Conservation (phyloP, 805 yeast genomes). For the Saturnispora besseyi region DNA sequence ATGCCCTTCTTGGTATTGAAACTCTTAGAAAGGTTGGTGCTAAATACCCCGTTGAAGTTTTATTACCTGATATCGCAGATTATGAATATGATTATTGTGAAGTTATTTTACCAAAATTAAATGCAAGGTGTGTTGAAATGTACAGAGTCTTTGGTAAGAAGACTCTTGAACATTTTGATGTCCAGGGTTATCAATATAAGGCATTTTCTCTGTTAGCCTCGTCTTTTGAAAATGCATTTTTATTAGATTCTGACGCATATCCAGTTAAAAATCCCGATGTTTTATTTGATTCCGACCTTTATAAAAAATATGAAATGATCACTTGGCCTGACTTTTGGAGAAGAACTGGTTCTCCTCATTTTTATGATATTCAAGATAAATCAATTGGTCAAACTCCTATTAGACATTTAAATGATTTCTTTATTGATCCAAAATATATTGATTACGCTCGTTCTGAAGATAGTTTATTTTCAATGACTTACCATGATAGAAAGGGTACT, state of each 20-base stretch:
- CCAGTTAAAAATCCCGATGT: slow-evolving; percentile 59
- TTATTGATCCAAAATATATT: slow-evolving; percentile 24
- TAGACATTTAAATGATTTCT: slow-evolving; percentile 26
- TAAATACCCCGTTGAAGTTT: slow-evolving; percentile 69
- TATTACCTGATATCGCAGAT: slow-evolving; percentile 62
- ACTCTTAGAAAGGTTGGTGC: slow-evolving; percentile 60
- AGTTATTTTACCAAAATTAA: slow-evolving; percentile 46
- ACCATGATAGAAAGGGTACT: slow-evolving; percentile 59
- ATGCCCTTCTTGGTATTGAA: slow-evolving; percentile 55
- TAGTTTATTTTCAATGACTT: slow-evolving; percentile 30
- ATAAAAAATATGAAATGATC: slow-evolving; percentile 39
- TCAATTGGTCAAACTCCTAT: slow-evolving; percentile 30
- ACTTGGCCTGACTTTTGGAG: slow-evolving; percentile 90
- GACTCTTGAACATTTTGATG: slow-evolving; percentile 37
- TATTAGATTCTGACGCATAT: slow-evolving; percentile 69
- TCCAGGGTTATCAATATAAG: slow-evolving; percentile 63
- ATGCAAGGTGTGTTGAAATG: slow-evolving; percentile 61
- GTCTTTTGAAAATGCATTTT: slow-evolving; percentile 59
- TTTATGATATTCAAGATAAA: slow-evolving; percentile 59
- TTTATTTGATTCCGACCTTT: slow-evolving; percentile 51
- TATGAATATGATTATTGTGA: slow-evolving; percentile 68
- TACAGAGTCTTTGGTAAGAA: slow-evolving; percentile 51
- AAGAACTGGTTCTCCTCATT: slow-evolving; percentile 67
- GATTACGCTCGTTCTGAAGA: slow-evolving; percentile 30
- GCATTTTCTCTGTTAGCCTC: slow-evolving; percentile 64